A percentile compares a stretch with the other conserved stretches of the same genome.
Conservation (phyloP, 805 yeast genomes). For the Yarrowia sp. region DNA sequence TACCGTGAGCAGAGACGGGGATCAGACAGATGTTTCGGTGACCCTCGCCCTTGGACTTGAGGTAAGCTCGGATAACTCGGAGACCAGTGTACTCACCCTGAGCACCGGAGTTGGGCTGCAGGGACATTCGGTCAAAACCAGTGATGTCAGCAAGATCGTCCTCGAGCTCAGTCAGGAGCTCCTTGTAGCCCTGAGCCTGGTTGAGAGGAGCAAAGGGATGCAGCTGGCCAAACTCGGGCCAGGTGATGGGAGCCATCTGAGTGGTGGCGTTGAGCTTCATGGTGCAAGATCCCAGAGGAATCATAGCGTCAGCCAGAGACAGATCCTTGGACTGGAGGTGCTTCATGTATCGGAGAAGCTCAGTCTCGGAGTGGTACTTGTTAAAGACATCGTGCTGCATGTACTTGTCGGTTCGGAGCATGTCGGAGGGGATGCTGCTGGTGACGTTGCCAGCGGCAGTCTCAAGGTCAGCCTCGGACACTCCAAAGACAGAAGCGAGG, state of each 20-base stretch:
- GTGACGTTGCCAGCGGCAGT: constrained; percentile 40
- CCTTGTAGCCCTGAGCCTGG: constrained; percentile 88
- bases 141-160: constrained; percentile 88
- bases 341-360: constrained; percentile 90
- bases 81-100: constrained; percentile 98
- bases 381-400: constrained; percentile 82
- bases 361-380: constrained; percentile 89
- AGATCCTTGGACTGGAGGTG: constrained; percentile 85
- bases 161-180: constrained; percentile 77
- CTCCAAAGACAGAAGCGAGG: constrained; percentile 68
- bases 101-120: constrained; percentile 98
- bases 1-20: constrained; percentile 98
- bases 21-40: constrained; percentile 87
- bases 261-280: constrained; percentile 97
- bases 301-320: constrained; percentile 95
- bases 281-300: constrained; percentile 96
- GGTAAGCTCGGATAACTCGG: constrained; percentile 80
- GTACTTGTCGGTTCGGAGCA: constrained; percentile 48
- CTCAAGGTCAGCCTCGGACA: constrained; percentile 19
- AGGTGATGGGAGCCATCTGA: constrained; percentile 90
- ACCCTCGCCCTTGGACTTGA: constrained; percentile 70
- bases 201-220: constrained; percentile 93
- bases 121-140: constrained; percentile 87
- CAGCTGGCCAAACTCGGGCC: constrained; percentile 87
- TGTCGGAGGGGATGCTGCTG: constrained; percentile 56